Evolutionary conservation across 192 early-diverging fungal genomes (phyloP).

Genomic region (Linnemannia zychae): DNA sequence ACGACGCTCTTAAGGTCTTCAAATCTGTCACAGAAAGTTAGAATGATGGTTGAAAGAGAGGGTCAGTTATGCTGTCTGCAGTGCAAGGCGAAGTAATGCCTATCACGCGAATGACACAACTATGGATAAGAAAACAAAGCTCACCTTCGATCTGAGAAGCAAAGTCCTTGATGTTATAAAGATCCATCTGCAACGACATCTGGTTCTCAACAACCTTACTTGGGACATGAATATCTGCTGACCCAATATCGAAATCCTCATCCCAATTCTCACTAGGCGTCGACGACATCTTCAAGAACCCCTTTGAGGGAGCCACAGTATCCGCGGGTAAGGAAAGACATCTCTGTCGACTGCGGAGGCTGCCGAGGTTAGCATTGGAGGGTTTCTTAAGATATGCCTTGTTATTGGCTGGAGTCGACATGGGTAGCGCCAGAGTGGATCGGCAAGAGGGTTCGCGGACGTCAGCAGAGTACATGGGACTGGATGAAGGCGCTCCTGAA

Average conservation of each 20-base stretch:
- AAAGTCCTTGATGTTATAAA: conserved; percentile 59
- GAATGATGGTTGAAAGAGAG: background rate
- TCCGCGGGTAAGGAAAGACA: conserved; percentile 25
- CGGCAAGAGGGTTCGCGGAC: conserved; percentile 23
- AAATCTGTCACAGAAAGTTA: conserved; percentile 31
- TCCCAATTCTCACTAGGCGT: conserved; percentile 60
- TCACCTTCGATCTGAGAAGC: conserved; percentile 55
- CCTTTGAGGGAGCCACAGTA: background rate
- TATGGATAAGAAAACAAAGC: background rate
- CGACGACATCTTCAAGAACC: conserved; percentile 30
- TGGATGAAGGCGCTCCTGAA: conserved; percentile 28
- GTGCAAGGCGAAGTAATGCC: background rate
- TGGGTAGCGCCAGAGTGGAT: conserved; percentile 26
- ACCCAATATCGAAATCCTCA: conserved; percentile 56
- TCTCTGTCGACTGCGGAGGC: conserved; percentile 32
- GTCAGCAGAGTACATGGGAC: conserved; percentile 43
- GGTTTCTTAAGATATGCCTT: conserved; percentile 27
- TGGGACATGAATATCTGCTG: conserved; percentile 51
- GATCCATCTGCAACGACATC: conserved; percentile 52
- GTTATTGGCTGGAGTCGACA: background rate
- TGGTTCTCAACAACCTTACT: conserved; percentile 54
- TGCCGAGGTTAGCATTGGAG: conserved; percentile 29
- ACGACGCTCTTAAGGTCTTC: conserved; percentile 35
- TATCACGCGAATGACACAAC: background rate
- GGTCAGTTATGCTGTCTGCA: background rate